phyloP scores from a whole-genome alignment of 2,329 filamentous ascomycete genomes.

The Cladosporium sp. region DNA sequence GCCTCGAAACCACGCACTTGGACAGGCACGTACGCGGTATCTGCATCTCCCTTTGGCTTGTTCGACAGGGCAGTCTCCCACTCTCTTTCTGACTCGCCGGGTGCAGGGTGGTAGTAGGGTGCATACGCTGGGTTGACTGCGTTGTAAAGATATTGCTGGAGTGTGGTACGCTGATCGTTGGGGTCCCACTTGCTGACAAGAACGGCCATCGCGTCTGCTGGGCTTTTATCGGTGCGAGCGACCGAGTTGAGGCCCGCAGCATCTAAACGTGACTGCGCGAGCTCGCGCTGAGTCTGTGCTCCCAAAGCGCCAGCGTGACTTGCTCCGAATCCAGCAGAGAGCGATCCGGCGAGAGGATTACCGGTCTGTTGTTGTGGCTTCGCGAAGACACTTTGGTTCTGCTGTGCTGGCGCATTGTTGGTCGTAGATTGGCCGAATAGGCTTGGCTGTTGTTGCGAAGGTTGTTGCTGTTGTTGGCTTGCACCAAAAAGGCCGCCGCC shows the following conservation, averaged over 20 bases:
- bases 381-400: slow-evolving; percentile 14
- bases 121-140: slow-evolving; percentile 69
- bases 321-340: slow-evolving; percentile 26
- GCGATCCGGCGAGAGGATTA: slow-evolving; percentile 16
- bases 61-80: slow-evolving; percentile 82
- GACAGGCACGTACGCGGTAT: slow-evolving; percentile 69
- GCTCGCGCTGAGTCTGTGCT: slow-evolving; percentile 24
- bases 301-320: slow-evolving; percentile 19
- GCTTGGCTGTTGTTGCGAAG: slow-evolving; percentile 13
- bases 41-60: slow-evolving; percentile 56
- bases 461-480: slow-evolving; percentile 14
- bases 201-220: slow-evolving; percentile 68
- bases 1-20: slow-evolving; percentile 70
- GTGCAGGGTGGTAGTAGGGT: slow-evolving; percentile 69
- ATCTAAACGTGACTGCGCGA: slow-evolving; percentile 17
- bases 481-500: slow-evolving; percentile 8
- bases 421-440: not conserved
- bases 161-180: slow-evolving; percentile 62
- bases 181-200: slow-evolving; percentile 73
- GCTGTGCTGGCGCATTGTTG: slow-evolving; percentile 17
- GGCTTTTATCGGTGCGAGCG: slow-evolving; percentile 58
- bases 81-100: slow-evolving; percentile 68
- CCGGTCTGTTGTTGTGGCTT: slow-evolving; percentile 15
- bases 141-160: slow-evolving; percentile 86
- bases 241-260: slow-evolving; percentile 19